Evolutionary conservation across 2,329 filamentous ascomycete species (phyloP).

Genomic region (Beauveria sp.): DNA sequence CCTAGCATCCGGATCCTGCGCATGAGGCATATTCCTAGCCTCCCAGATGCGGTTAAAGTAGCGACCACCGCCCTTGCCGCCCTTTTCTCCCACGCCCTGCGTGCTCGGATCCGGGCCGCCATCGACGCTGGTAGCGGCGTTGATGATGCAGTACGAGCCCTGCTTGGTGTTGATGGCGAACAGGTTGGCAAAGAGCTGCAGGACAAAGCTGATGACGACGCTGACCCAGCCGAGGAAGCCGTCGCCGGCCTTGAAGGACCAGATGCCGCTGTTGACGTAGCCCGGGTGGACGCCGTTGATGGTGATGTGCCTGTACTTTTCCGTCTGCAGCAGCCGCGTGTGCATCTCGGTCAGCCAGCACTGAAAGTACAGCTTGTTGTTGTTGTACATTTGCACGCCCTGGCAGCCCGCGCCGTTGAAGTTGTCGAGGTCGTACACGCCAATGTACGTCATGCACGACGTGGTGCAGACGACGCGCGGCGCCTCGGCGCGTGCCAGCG

Average conservation of each 20-base stretch:
- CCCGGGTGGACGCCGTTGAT: conserved; percentile 26
- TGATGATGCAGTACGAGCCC: conserved; percentile 11
- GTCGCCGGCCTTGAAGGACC: conserved; percentile 15
- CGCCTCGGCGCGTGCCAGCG: conserved; percentile 16
- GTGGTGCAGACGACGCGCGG: conserved; percentile 25
- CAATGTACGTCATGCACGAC: conserved; percentile 22
- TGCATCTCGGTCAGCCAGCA: conserved; percentile 25
- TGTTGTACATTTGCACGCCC: conserved; percentile 18
- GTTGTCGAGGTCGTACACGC: conserved; percentile 19
- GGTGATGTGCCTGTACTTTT: conserved; percentile 20
- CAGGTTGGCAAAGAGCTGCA: conserved; percentile 3
- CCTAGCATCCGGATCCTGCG: conserved; percentile 5
- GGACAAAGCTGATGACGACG: neutral
- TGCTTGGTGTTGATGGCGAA: conserved; percentile 9
- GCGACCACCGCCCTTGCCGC: conserved; percentile 9
- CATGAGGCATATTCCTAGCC: conserved; percentile 9
- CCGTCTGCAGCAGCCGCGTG: conserved; percentile 15
- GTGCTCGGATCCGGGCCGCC: conserved; percentile 5
- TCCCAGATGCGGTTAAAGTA: conserved; percentile 14
- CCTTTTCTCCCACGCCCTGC: conserved; percentile 8
- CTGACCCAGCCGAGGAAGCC: conserved; percentile 6
- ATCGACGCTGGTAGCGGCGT: conserved; percentile 9
- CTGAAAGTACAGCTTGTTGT: conserved; percentile 28
- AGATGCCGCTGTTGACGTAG: conserved; percentile 23
- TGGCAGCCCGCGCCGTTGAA: conserved; percentile 17